Conservation (phyloP, 495 filamentous ascomycete species). For the Bombardia bombarda region DNA sequence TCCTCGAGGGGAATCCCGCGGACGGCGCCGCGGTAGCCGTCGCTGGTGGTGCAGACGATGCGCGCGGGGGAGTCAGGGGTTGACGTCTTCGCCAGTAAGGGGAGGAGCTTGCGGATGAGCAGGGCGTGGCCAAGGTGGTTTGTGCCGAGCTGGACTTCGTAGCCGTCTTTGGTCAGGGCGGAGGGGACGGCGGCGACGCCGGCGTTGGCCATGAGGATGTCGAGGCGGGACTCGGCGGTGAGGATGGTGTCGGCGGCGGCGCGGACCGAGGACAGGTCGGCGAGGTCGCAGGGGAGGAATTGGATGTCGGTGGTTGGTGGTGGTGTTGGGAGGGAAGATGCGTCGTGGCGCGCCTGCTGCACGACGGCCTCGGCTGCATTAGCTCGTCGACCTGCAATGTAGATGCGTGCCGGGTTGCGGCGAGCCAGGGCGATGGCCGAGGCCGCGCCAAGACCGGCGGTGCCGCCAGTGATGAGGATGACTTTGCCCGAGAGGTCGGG, state of each 20-base stretch:
- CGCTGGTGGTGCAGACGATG: conserved; percentile 29
- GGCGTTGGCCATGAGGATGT: conserved; percentile 12
- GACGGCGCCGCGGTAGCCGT: conserved; percentile 23
- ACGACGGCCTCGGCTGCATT: conserved; percentile 6
- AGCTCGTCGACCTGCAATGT: conserved; percentile 38
- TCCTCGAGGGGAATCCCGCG: conserved; percentile 29
- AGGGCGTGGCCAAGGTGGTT: conserved; percentile 64
- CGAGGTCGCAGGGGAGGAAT: conserved; percentile 13
- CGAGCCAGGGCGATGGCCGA: conserved; percentile 53
- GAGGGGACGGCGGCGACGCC: conserved; percentile 46
- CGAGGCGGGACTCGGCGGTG: conserved; percentile 2
- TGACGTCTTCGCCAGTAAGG: conserved; percentile 38
- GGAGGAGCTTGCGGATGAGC: conserved; percentile 53
- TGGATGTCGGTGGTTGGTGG: conserved; percentile 3
- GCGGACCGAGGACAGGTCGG: conserved; percentile 9
- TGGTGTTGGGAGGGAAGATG: background rate
- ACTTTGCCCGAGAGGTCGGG: conserved; percentile 35
- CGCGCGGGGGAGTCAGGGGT: conserved; percentile 27
- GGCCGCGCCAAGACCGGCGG: conserved; percentile 50
- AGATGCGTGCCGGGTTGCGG: conserved; percentile 46
- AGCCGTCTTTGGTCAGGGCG: conserved; percentile 49
- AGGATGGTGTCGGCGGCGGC: conserved; percentile 7
- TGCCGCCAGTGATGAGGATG: conserved; percentile 57
- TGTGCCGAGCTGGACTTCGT: conserved; percentile 59
- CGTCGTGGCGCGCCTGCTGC: conserved; percentile 3